These are phyloP conservation scores for Paraurostyla sp. DNA, from an alignment of 73 alveolate species.

Conservation along the genomic window DNA sequence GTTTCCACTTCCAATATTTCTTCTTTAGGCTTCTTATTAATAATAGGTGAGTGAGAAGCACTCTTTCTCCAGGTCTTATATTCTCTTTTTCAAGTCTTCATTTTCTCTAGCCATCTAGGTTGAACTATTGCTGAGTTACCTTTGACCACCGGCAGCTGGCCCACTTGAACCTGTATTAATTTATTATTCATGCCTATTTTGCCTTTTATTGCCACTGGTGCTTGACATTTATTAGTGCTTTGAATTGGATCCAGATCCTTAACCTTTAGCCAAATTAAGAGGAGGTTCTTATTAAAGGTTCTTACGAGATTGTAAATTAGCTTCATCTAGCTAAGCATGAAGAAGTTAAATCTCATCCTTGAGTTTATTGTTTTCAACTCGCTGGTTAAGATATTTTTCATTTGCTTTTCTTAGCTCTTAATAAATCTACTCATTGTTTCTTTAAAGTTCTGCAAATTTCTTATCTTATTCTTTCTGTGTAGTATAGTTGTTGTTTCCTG, in stretches of 20 bases:
- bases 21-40: slow-evolving; percentile 50
- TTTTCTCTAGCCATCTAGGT: slow-evolving; percentile 41
- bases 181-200: too few relatives aligned
- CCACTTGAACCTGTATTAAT: too few relatives aligned
- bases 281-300: too few relatives aligned
- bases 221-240: background rate
- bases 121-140: slow-evolving; percentile 32
- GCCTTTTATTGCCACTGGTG: background rate
- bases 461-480: slow-evolving; percentile 15
- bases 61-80: slow-evolving; percentile 48
- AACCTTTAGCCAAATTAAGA: too few relatives aligned
- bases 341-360: slow-evolving; percentile 66
- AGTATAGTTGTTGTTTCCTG: background rate
- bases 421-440: slow-evolving; percentile 69
- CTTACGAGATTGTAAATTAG: background rate
- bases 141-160: background rate
- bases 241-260: too few relatives aligned
- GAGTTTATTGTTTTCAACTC: slow-evolving; percentile 66
- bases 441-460: slow-evolving; percentile 55
- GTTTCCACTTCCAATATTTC: background rate
- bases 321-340: slow-evolving; percentile 13
- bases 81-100: slow-evolving; percentile 49
- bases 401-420: slow-evolving; percentile 72
- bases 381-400: slow-evolving; percentile 68
- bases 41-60: slow-evolving; percentile 40